A percentile compares a stretch with the other conserved stretches of the same genome.
Evolutionary conservation across 2,329 filamentous ascomycete genomes (phyloP).

Genomic region (Elsinoe arachidis): DNA sequence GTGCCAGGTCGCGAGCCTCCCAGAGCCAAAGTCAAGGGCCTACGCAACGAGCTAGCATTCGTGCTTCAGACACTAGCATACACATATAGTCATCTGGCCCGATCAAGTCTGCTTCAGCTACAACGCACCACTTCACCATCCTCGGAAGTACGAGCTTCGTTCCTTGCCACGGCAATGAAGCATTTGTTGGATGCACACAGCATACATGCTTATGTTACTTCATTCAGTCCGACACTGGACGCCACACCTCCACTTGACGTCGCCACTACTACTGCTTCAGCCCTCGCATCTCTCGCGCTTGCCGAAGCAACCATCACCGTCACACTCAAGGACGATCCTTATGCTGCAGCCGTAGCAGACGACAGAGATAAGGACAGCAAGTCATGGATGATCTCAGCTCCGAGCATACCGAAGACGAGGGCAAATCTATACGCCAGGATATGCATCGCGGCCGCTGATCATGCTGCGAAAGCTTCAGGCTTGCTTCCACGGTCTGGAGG

Average conservation of each 20-base stretch:
- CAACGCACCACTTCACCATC: conserved; percentile 56
- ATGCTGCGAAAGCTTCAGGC: conserved; percentile 63
- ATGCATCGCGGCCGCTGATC: conserved; percentile 79
- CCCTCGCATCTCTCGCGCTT: conserved; percentile 54
- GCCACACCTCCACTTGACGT: conserved; percentile 31
- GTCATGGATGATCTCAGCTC: conserved; percentile 94
- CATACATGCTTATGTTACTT: conserved; percentile 62
- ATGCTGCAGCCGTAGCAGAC: conserved; percentile 72
- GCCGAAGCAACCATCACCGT: conserved; percentile 86
- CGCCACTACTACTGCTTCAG: conserved; percentile 35
- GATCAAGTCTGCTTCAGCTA: conserved; percentile 62
- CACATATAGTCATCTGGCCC: conserved; percentile 62
- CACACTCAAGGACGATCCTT: conserved; percentile 90
- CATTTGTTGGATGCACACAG: conserved; percentile 69
- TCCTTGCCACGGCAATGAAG: conserved; percentile 67
- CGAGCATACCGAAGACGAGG: conserved; percentile 79
- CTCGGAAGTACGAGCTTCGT: conserved; percentile 57
- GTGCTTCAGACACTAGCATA: conserved; percentile 68
- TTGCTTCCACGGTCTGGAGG: conserved; percentile 36
- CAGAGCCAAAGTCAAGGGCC: conserved; percentile 59
- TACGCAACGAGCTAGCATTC: conserved; percentile 80
- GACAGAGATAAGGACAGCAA: conserved; percentile 72
- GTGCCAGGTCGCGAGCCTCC: conserved; percentile 56
- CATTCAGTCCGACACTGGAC: conserved; percentile 32
- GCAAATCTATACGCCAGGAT: conserved; percentile 80